Evolutionary conservation across 495 filamentous ascomycete genomes (phyloP).

Genomic region (Cercophora sp.): DNA sequence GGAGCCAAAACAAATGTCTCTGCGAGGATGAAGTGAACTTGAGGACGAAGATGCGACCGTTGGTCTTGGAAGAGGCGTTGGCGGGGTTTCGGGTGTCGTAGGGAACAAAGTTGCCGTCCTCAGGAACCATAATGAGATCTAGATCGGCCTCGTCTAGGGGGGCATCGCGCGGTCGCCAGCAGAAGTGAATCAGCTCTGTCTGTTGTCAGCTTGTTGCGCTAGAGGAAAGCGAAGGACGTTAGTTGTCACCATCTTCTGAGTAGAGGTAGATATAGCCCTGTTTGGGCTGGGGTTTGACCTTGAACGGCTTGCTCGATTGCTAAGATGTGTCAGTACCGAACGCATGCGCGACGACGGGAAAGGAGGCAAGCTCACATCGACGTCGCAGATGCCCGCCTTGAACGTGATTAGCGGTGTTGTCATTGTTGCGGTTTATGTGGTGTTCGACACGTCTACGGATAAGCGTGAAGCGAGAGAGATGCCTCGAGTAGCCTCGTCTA

Average conservation of each 20-base stretch:
- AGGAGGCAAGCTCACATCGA: constrained; percentile 60
- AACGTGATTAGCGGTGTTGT: constrained; percentile 96
- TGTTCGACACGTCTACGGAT: too few relatives aligned
- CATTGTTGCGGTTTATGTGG: too few relatives aligned
- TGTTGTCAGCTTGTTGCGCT: constrained; percentile 24
- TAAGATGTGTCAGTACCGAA: constrained; percentile 32
- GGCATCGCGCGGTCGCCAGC: constrained; percentile 67
- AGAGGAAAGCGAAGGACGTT: too few relatives aligned
- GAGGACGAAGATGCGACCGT: constrained; percentile 86
- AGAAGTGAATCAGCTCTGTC: constrained; percentile 85
- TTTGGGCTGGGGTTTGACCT: constrained; percentile 61
- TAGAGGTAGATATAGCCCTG: constrained; percentile 94
- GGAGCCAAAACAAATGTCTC: constrained; percentile 93
- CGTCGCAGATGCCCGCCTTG: constrained; percentile 88
- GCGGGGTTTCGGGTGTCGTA: constrained; percentile 56
- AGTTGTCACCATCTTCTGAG: constrained; percentile 83
- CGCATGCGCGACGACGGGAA: not conserved
- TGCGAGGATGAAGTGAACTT: constrained; percentile 93
- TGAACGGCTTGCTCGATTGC: constrained; percentile 58
- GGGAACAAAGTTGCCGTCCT: constrained; percentile 77
- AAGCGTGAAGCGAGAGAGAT: too few relatives aligned
- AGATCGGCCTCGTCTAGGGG: constrained; percentile 66
- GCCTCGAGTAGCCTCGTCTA: too few relatives aligned
- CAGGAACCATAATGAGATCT: constrained; percentile 87
- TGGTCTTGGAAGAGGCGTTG: constrained; percentile 58